Percentiles rank a stretch among this genome's conserved stretches.
Evolutionary conservation across 208 protist species (phyloP).

Genomic region (Trypanosoma brucei): DNA sequence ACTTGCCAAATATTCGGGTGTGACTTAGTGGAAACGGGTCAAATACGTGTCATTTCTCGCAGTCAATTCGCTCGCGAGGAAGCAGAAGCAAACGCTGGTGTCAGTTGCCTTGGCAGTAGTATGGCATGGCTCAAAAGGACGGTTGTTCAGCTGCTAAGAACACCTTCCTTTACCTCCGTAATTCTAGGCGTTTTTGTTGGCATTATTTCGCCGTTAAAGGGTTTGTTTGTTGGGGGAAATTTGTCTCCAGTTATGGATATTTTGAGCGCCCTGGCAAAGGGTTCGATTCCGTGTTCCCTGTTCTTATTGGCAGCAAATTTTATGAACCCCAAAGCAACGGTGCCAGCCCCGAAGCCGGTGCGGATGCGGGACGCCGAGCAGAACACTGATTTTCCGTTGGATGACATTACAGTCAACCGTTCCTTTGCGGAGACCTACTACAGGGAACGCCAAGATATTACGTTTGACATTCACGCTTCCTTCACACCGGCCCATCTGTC

Average conservation of each 20-base stretch:
- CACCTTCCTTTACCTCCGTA: slow-evolving; percentile 62
- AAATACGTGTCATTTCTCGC: slow-evolving; percentile 49
- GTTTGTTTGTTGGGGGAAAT: slow-evolving; percentile 51
- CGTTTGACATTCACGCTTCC: slow-evolving; percentile 40
- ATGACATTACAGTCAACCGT: slow-evolving; percentile 19
- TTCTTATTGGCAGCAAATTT: slow-evolving; percentile 75
- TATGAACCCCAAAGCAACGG: slow-evolving; percentile 20
- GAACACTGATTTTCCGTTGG: slow-evolving; percentile 52
- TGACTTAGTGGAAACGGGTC: slow-evolving; percentile 48
- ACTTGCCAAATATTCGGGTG: slow-evolving; percentile 24
- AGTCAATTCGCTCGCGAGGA: slow-evolving; percentile 31
- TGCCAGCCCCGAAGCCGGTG: slow-evolving; percentile 1
- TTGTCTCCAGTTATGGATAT: slow-evolving; percentile 63
- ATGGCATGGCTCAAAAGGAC: slow-evolving; percentile 5
- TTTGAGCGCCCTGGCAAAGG: slow-evolving; percentile 43
- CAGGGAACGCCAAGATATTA: slow-evolving; percentile 22
- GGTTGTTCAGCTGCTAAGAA: slow-evolving; percentile 26
- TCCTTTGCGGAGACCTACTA: slow-evolving; percentile 36
- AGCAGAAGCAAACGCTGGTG: slow-evolving; percentile 7
- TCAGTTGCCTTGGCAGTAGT: slow-evolving; percentile 3
- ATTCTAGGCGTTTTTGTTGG: slow-evolving; percentile 66
- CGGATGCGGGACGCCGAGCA: slow-evolving; percentile 60
- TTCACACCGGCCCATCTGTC: slow-evolving; percentile 24
- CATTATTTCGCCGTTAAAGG: slow-evolving; percentile 49
- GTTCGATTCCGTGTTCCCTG: slow-evolving; percentile 67